Percentiles rank a stretch among this genome's conserved stretches.
phyloP scores from a whole-genome alignment of 2,329 filamentous ascomycete genomes.

The Arthrocladium fulminans region DNA sequence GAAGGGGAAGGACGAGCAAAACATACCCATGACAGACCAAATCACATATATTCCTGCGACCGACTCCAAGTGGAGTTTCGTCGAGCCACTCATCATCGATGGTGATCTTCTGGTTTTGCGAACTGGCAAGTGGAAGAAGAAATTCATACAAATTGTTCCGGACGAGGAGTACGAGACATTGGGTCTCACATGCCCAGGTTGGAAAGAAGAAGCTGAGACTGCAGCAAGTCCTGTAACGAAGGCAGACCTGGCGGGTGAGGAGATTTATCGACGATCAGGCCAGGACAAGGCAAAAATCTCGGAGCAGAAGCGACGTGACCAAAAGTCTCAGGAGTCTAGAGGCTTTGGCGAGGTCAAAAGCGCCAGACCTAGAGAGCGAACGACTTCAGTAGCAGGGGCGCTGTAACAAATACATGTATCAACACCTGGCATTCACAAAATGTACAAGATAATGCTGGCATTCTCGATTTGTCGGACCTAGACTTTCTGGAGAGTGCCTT shows the following conservation, averaged over 20 bases:
- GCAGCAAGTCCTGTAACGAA: not conserved
- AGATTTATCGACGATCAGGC: not conserved
- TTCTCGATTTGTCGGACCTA: no score
- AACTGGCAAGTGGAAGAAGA: slow-evolving; percentile 53
- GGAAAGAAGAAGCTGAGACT: slow-evolving; percentile 31
- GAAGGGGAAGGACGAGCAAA: slow-evolving; percentile 30
- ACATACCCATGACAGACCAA: slow-evolving; percentile 30
- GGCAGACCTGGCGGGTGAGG: slow-evolving; percentile 4
- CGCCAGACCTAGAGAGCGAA: not conserved
- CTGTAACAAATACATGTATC: no score
- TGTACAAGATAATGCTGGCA: no score
- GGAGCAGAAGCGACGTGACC: not conserved
- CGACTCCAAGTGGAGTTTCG: slow-evolving; percentile 32
- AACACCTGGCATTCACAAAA: no score
- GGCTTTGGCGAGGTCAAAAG: slow-evolving; percentile 2
- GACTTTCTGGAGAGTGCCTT: no score
- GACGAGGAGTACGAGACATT: slow-evolving; percentile 44
- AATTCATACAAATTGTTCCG: slow-evolving; percentile 46
- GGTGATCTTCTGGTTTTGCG: slow-evolving; percentile 46
- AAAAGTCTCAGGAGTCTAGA: not conserved
- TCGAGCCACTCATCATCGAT: slow-evolving; percentile 43
- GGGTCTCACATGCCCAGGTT: slow-evolving; percentile 43
- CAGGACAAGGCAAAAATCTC: not conserved
- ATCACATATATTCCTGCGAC: slow-evolving; percentile 42
- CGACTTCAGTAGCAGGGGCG: no score